phyloP scores from a whole-genome alignment of 257 asterid genomes.

The Verbascum thapsus region DNA sequence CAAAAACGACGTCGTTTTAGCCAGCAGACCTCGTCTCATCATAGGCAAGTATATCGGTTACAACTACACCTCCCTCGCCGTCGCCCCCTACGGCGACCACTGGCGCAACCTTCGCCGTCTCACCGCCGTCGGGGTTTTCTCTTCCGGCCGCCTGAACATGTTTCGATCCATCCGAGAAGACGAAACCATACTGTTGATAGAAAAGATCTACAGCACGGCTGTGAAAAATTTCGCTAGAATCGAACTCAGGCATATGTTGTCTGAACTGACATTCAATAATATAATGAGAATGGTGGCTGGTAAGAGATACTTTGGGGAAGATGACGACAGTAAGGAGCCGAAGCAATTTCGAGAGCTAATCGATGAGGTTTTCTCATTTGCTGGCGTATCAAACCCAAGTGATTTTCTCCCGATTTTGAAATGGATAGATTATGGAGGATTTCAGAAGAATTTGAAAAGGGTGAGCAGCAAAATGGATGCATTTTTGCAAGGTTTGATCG shows the following conservation, averaged over 20 bases:
- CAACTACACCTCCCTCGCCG: conserved; percentile 27
- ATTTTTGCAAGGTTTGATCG: conserved; percentile 43
- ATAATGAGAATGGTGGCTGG: conserved; percentile 44
- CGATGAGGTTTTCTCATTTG: conserved; percentile 12
- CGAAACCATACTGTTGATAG: conserved; percentile 28
- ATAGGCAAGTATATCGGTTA: conserved; percentile 37
- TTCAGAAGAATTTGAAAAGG: conserved; percentile 34
- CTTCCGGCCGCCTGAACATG: conserved; percentile 30
- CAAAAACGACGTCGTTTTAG: conserved; percentile 37
- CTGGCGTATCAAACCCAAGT: conserved; percentile 24
- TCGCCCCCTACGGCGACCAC: conserved; percentile 37
- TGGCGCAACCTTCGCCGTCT: conserved; percentile 46
- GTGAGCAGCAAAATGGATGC: conserved; percentile 33
- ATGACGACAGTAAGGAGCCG: conserved; percentile 29
- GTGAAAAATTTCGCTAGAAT: conserved; percentile 21
- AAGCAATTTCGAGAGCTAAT: conserved; percentile 33
- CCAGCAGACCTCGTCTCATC: conserved; percentile 36
- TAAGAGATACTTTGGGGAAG: conserved; percentile 30
- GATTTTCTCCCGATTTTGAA: conserved; percentile 34
- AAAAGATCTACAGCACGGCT: conserved; percentile 3
- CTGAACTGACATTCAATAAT: conserved; percentile 34
- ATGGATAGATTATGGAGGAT: conserved; percentile 37
- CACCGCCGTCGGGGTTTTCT: conserved; percentile 34
- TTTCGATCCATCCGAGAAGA: conserved; percentile 33
- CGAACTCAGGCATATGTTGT: conserved; percentile 33